Conservation (phyloP, 306 rosid species). For the Luffa aegyptiaca region DNA sequence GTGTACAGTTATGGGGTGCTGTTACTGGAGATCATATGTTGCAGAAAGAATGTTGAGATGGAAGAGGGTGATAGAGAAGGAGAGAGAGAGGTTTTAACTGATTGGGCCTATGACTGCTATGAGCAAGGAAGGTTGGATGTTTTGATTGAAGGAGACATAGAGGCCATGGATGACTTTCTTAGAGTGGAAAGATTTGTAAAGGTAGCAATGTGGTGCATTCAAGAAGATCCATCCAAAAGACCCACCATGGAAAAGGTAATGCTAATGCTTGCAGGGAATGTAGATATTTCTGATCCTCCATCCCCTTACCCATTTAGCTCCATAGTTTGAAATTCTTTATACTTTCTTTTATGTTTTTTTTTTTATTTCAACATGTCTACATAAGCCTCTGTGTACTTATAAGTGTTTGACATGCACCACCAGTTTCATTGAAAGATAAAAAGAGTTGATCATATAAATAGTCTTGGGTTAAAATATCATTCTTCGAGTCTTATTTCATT, state of each 20-base stretch:
- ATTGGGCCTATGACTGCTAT: constrained; percentile 33
- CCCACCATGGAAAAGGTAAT: constrained; percentile 19
- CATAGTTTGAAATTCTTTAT: not conserved
- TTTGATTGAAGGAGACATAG: constrained; percentile 11
- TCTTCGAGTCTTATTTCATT: too few relatives aligned
- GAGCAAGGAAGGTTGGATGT: not conserved
- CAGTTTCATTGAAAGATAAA: too few relatives aligned
- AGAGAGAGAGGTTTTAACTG: constrained; percentile 13
- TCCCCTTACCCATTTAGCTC: constrained; percentile 10
- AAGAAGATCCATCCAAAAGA: constrained; percentile 9
- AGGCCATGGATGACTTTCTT: constrained; percentile 7
- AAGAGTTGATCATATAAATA: too few relatives aligned
- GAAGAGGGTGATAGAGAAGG: not conserved
- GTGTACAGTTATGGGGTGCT: constrained; percentile 1
- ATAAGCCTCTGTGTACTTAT: too few relatives aligned
- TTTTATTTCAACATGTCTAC: too few relatives aligned
- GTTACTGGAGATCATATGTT: constrained; percentile 2
- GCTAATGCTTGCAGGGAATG: constrained; percentile 25
- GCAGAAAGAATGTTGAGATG: constrained; percentile 5
- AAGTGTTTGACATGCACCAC: too few relatives aligned
- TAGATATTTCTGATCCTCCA: constrained; percentile 22
- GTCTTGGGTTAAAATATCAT: too few relatives aligned
- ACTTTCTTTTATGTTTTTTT: too few relatives aligned
- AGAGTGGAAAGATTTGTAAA: constrained; percentile 19
- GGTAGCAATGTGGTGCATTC: constrained; percentile 25